phyloP scores from a whole-genome alignment of 2,329 filamentous ascomycete species.

The Penicillium sp. region DNA sequence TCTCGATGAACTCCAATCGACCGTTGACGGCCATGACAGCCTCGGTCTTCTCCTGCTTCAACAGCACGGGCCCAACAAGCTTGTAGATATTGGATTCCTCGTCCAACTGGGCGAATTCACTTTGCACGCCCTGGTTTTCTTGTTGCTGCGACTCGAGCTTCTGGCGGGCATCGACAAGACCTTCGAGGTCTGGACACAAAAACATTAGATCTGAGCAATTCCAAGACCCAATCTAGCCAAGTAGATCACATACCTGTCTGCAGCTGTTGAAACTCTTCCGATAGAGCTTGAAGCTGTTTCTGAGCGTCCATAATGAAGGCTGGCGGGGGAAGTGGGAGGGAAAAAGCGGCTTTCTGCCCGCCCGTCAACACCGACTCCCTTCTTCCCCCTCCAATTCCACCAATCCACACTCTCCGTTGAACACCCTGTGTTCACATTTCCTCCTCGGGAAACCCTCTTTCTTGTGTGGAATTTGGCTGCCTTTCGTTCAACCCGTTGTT shows the following conservation, averaged over 20 bases:
- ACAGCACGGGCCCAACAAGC: constrained; percentile 79
- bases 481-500: constrained; percentile 8
- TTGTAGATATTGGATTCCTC: constrained; percentile 92
- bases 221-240: not conserved
- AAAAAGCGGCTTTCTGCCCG: constrained; percentile 24
- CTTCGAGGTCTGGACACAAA: constrained; percentile 64
- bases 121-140: constrained; percentile 83
- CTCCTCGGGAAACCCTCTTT: not conserved
- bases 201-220: not conserved
- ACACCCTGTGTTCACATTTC: constrained; percentile 2
- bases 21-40: constrained; percentile 87
- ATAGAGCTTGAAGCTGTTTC: constrained; percentile 71
- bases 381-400: constrained; percentile 18
- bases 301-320: constrained; percentile 52
- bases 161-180: constrained; percentile 70
- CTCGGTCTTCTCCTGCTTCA: constrained; percentile 91
- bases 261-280: constrained; percentile 79
- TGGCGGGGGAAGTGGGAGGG: constrained; percentile 24
- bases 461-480: not conserved
- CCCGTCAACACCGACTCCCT: constrained; percentile 23
- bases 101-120: constrained; percentile 76
- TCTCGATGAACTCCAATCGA: constrained; percentile 82
- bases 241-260: constrained; percentile 61
- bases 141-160: constrained; percentile 88
- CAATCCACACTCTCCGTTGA: constrained; percentile 6